Evolutionary conservation across 1,139 yeast genomes (phyloP).

Genomic region (Geotrichum europaeum): DNA sequence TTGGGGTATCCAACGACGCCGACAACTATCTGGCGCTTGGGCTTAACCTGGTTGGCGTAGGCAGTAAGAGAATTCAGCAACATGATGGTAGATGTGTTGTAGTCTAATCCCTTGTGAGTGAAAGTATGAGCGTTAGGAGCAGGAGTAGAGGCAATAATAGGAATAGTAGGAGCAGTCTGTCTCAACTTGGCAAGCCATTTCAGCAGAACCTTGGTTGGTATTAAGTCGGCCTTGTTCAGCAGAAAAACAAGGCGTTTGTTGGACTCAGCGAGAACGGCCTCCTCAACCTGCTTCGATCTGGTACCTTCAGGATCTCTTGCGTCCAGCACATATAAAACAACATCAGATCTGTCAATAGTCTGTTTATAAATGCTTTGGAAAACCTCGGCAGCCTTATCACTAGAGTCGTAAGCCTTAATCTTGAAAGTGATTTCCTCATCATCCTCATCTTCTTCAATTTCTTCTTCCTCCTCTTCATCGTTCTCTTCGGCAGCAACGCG

Average conservation of each 20-base stretch:
- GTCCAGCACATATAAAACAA: constrained; percentile 83
- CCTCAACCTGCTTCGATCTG: constrained; percentile 84
- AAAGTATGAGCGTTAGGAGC: constrained; percentile 61
- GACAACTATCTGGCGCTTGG: constrained; percentile 85
- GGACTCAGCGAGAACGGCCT: constrained; percentile 71
- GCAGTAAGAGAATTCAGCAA: constrained; percentile 77
- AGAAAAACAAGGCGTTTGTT: constrained; percentile 81
- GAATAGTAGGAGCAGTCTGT: constrained; percentile 84
- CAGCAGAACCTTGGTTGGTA: constrained; percentile 75
- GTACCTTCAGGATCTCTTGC: constrained; percentile 97
- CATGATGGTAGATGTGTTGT: constrained; percentile 62
- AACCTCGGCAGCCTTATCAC: constrained; percentile 81
- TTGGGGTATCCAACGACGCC: constrained; percentile 97
- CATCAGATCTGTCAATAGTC: constrained; percentile 86
- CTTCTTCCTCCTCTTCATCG: constrained; percentile 44
- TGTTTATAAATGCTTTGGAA: constrained; percentile 61
- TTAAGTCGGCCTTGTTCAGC: constrained; percentile 84
- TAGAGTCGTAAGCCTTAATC: constrained; percentile 18
- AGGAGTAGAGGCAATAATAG: constrained; percentile 49
- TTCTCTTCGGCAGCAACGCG: constrained; percentile 69
- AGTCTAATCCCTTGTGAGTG: constrained; percentile 65
- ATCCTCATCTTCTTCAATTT: constrained; percentile 34
- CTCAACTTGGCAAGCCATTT: constrained; percentile 79
- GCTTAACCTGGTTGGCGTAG: constrained; percentile 73
- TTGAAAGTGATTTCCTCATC: constrained; percentile 14